These are phyloP conservation scores for Pythium myriotylum DNA, from an alignment of 352 stramenopile species.

Conservation along the genomic window DNA sequence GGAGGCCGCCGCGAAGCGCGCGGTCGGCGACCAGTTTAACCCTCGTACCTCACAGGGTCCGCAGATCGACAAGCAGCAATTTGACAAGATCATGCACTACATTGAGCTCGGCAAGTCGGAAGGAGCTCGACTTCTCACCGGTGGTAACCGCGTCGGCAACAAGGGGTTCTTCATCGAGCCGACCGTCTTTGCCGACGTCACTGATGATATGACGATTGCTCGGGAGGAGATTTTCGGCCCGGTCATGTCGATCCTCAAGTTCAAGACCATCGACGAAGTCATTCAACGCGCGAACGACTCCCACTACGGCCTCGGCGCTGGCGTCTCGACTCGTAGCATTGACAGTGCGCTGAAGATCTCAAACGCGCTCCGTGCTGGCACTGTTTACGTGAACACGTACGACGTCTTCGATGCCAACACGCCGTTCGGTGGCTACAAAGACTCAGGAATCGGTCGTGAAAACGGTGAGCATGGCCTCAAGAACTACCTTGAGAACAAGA, in stretches of 20 bases:
- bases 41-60: slow-evolving; percentile 60
- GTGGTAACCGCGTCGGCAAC: slow-evolving; percentile 69
- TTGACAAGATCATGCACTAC: slow-evolving; percentile 78
- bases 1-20: slow-evolving; percentile 50
- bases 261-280: slow-evolving; percentile 89
- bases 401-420: slow-evolving; percentile 86
- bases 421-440: slow-evolving; percentile 88
- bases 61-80: slow-evolving; percentile 65
- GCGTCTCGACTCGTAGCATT: slow-evolving; percentile 89
- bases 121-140: slow-evolving; percentile 60
- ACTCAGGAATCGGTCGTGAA: slow-evolving; percentile 85
- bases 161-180: slow-evolving; percentile 81
- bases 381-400: slow-evolving; percentile 96
- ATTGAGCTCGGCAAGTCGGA: slow-evolving; percentile 52
- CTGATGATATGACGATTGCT: slow-evolving; percentile 87
- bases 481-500: slow-evolving; percentile 76
- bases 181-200: slow-evolving; percentile 75
- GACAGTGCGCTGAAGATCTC: slow-evolving; percentile 86
- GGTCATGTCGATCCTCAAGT: slow-evolving; percentile 89
- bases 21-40: slow-evolving; percentile 54
- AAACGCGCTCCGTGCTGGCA: slow-evolving; percentile 87
- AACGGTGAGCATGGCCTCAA: slow-evolving; percentile 69
- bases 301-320: slow-evolving; percentile 87
- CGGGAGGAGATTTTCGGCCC: slow-evolving; percentile 93
- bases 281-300: slow-evolving; percentile 87